Evolutionary conservation across 352 stramenopile genomes (phyloP).

Genomic region (Phytophthora hibernalis): DNA sequence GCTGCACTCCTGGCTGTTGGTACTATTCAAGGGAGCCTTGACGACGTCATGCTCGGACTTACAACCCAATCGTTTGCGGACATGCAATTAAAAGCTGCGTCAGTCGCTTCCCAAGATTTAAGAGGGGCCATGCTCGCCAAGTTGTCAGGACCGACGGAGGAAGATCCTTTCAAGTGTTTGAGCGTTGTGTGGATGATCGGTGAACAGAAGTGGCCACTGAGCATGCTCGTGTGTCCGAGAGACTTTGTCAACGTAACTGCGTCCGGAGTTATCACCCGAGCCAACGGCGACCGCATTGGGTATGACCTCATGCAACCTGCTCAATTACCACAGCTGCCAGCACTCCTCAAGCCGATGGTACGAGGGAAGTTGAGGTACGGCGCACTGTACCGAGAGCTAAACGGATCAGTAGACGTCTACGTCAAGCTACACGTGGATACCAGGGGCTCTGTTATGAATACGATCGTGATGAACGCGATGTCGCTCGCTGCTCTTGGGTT

Average conservation of each 20-base stretch:
- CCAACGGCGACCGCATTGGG: slow-evolving; percentile 42
- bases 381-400: slow-evolving; percentile 22
- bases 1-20: slow-evolving; percentile 22
- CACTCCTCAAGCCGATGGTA: slow-evolving; percentile 17
- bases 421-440: slow-evolving; percentile 32
- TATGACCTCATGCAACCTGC: slow-evolving; percentile 64
- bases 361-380: slow-evolving; percentile 34
- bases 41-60: slow-evolving; percentile 37
- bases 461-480: slow-evolving; percentile 22
- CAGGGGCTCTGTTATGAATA: slow-evolving; percentile 12
- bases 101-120: slow-evolving; percentile 18
- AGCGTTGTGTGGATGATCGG: slow-evolving; percentile 58
- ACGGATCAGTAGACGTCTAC: slow-evolving; percentile 32
- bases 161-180: slow-evolving; percentile 56
- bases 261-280: slow-evolving; percentile 38
- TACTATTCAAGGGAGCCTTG: slow-evolving; percentile 20
- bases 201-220: slow-evolving; percentile 40
- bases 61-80: slow-evolving; percentile 19
- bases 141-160: slow-evolving; percentile 43
- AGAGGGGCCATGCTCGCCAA: slow-evolving; percentile 53
- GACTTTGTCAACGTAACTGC: slow-evolving; percentile 61
- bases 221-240: slow-evolving; percentile 47
- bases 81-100: slow-evolving; percentile 23
- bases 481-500: slow-evolving; percentile 23
- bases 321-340: slow-evolving; percentile 26